Evolutionary conservation across 2,329 filamentous ascomycete species (phyloP), one percentile per base, ranked within the genome.

Genomic region (Pseudogymnoascus sp.): DNA sequence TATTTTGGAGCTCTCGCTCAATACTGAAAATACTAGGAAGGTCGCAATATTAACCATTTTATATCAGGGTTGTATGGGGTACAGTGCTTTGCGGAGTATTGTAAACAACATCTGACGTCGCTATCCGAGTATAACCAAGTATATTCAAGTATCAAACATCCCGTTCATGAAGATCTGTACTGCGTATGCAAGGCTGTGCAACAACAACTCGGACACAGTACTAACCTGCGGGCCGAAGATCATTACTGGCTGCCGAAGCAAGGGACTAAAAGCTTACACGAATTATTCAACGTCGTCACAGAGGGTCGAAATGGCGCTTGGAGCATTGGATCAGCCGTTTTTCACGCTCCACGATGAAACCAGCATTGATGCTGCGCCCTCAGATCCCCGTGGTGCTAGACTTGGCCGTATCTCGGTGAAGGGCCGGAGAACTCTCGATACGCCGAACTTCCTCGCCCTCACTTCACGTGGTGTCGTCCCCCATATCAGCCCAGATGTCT

Each of bases 401-500:
- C 64, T 73, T 39, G 73, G 72, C 47, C 64, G 62, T 61, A 64
- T 97, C 23, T 77, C 80, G 4, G 74, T 95, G 5, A 79, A 75
- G 70, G 85, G 76, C 45, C 82, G 89, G 65, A 83, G 81, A 66
- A 76, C 81, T n/a, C 81, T 97, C 67, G 79, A 89, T 18, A 99
- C 95, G 31, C 95, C 95, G 47, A 88, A 89, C 73, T 96, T 89
- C 74, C 78, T 96, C 64, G 87, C 86, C 61, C 80, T 89, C 68
- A 89, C 90, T 2, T 97, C 95, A 36, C 84, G 95, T 71, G 95
- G 95, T 21, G 85, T 84, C 1, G 79, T 97, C 37, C 92, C 95
- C 61, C 95, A 99, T 77, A 77, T 99, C 67, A 90, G 93, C 2
- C 93, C 92, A 40, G 95, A 99, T 78, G 89, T 89, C 66, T 80